phyloP scores from a whole-genome alignment of 495 filamentous ascomycete species.

The Penicilliopsis zonata region DNA sequence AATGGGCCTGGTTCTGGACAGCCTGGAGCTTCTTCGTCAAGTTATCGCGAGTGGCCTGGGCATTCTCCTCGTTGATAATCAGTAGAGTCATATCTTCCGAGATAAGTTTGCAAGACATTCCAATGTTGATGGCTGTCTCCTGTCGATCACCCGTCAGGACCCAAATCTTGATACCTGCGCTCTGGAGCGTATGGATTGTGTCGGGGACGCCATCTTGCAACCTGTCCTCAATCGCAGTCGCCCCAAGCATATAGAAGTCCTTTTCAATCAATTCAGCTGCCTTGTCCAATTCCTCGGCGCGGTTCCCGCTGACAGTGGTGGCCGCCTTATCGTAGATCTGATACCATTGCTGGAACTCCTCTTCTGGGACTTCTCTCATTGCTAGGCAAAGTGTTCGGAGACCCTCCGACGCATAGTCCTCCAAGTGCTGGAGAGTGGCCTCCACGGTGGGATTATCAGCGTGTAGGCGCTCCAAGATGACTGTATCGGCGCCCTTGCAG shows the following conservation, averaged over 20 bases:
- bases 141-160: conserved; percentile 96
- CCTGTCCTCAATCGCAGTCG: conserved; percentile 95
- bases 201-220: conserved; percentile 97
- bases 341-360: conserved; percentile 83
- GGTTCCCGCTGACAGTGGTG: conserved; percentile 85
- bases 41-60: conserved; percentile 67
- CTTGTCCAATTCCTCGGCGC: conserved; percentile 93
- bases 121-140: conserved; percentile 99
- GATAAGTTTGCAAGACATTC: conserved; percentile 98
- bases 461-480: conserved; percentile 81
- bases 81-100: conserved; percentile 98
- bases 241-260: conserved; percentile 81
- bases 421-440: conserved; percentile 77
- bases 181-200: conserved; percentile 94
- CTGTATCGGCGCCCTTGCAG: conserved; percentile 95
- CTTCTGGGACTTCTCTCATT: conserved; percentile 85
- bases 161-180: conserved; percentile 98
- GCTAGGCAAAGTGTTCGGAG: conserved; percentile 90
- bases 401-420: conserved; percentile 96
- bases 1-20: conserved; percentile 63
- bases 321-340: conserved; percentile 78
- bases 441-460: conserved; percentile 76
- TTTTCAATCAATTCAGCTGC: conserved; percentile 92
- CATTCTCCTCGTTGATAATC: conserved; percentile 84
- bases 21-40: conserved; percentile 87